A percentile compares a stretch with the other conserved stretches of the same genome.
Conservation (phyloP, 495 filamentous ascomycete genomes). For the Filosporella fistucella region DNA sequence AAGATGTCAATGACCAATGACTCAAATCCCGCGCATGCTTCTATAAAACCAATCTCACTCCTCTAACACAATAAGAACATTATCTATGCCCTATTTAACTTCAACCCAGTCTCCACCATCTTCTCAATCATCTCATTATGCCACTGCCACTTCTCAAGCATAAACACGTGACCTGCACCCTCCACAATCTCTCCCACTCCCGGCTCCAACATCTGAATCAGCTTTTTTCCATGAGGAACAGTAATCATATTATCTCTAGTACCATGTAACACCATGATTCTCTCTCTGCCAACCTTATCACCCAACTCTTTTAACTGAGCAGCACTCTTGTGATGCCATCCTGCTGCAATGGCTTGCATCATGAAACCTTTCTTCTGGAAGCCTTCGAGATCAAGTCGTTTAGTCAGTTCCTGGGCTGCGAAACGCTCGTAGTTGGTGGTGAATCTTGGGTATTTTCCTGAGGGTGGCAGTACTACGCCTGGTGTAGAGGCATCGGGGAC, state of each 20-base stretch:
- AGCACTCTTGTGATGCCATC: slow-evolving; percentile 69
- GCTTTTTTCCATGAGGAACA: slow-evolving; percentile 54
- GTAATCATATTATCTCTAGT: slow-evolving; percentile 71
- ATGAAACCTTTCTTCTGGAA: slow-evolving; percentile 67
- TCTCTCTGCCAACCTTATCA: slow-evolving; percentile 60
- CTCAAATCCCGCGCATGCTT: too few species aligned
- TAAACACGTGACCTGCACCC: slow-evolving; percentile 59
- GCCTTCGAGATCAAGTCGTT: slow-evolving; percentile 46
- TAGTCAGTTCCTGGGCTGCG: slow-evolving; percentile 67
- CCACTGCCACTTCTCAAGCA: slow-evolving; percentile 23
- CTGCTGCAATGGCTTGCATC: slow-evolving; percentile 71
- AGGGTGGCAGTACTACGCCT: slow-evolving; percentile 20
- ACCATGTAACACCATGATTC: slow-evolving; percentile 74
- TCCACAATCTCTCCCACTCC: slow-evolving; percentile 49
- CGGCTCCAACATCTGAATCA: slow-evolving; percentile 49
- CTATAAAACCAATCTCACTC: not conserved
- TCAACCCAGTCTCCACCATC: slow-evolving; percentile 13
- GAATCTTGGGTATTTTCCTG: slow-evolving; percentile 45
- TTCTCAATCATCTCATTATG: slow-evolving; percentile 21
- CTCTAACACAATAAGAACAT: too few species aligned
- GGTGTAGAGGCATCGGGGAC: slow-evolving; percentile 32
- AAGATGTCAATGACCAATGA: too few species aligned
- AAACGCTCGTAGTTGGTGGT: slow-evolving; percentile 74
- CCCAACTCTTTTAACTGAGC: slow-evolving; percentile 59
- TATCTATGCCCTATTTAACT: slow-evolving; percentile 7